Evolutionary conservation across 2,329 filamentous ascomycete genomes (phyloP).

Genomic region (Paecilomyces sp.): DNA sequence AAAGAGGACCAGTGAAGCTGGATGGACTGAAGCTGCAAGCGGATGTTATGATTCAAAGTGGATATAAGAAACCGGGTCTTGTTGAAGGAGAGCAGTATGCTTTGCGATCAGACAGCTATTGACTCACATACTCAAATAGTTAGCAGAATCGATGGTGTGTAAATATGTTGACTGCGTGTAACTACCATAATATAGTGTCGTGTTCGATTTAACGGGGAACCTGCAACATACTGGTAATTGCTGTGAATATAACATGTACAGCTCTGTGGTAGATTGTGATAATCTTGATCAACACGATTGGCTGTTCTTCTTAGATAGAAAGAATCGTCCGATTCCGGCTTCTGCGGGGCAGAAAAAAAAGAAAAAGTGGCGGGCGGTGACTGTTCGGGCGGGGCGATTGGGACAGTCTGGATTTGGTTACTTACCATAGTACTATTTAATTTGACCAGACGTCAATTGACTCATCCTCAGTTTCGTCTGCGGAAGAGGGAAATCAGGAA

Average conservation of each 20-base stretch:
- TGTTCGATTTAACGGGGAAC: too few species aligned
- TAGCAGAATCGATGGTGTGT: neutral
- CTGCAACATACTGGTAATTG: too few species aligned
- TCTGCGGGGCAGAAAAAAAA: slow-evolving; percentile 8
- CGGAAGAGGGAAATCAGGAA: neutral
- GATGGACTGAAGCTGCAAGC: neutral
- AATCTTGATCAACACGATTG: neutral
- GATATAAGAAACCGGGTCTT: neutral
- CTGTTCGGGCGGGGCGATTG: neutral
- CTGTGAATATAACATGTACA: neutral
- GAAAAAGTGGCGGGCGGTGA: slow-evolving; percentile 7
- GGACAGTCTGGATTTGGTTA: neutral
- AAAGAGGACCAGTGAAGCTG: neutral
- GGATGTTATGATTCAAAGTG: neutral
- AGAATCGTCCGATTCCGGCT: neutral
- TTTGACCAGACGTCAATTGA: neutral
- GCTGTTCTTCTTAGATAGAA: neutral
- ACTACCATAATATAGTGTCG: too few species aligned
- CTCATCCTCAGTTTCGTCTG: neutral
- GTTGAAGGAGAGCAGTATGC: neutral
- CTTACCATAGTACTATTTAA: neutral
- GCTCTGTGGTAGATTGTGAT: neutral
- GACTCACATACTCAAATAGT: too few species aligned
- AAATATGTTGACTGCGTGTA: neutral
- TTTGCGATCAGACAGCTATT: neutral